These are phyloP conservation scores for Polygonum aviculare DNA, from an alignment of 148 eudicot species.

Conservation along the genomic window DNA sequence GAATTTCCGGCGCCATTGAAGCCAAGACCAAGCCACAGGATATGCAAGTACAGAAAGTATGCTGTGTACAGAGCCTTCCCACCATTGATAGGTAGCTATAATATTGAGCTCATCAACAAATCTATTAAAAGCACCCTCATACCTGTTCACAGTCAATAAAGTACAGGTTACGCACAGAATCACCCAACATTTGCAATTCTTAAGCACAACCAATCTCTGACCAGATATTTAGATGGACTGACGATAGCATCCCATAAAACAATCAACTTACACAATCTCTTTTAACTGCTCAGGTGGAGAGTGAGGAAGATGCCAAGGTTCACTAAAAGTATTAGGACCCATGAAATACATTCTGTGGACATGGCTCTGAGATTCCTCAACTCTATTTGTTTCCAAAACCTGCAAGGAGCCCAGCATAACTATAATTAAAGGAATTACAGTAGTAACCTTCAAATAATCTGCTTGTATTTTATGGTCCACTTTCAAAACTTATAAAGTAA, in stretches of 20 bases:
- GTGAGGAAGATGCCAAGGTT: slow-evolving; percentile 96
- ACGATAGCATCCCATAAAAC: background rate
- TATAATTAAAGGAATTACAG: background rate
- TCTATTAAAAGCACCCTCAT: slow-evolving; percentile 84
- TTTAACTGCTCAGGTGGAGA: slow-evolving; percentile 88
- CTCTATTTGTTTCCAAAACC: slow-evolving; percentile 96
- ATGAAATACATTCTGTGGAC: slow-evolving; percentile 92
- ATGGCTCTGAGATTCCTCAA: slow-evolving; percentile 87
- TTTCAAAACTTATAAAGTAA: background rate
- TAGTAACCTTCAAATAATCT: background rate
- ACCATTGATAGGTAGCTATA: slow-evolving; percentile 85
- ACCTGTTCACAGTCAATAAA: slow-evolving; percentile 38
- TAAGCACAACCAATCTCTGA: background rate
- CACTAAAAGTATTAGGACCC: slow-evolving; percentile 89
- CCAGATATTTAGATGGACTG: background rate
- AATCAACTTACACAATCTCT: slow-evolving; percentile 69
- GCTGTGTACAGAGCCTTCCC: slow-evolving; percentile 87
- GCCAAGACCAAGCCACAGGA: slow-evolving; percentile 99
- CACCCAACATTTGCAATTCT: background rate
- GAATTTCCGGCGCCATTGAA: slow-evolving; percentile 78
- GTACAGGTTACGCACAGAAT: background rate
- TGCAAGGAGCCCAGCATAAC: slow-evolving; percentile 24
- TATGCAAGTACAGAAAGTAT: slow-evolving; percentile 72
- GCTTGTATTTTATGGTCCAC: background rate
- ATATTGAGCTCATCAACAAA: slow-evolving; percentile 92